phyloP scores from a whole-genome alignment of 1,284 basidiomycete genomes.

The Ceratobasidium sp. region DNA sequence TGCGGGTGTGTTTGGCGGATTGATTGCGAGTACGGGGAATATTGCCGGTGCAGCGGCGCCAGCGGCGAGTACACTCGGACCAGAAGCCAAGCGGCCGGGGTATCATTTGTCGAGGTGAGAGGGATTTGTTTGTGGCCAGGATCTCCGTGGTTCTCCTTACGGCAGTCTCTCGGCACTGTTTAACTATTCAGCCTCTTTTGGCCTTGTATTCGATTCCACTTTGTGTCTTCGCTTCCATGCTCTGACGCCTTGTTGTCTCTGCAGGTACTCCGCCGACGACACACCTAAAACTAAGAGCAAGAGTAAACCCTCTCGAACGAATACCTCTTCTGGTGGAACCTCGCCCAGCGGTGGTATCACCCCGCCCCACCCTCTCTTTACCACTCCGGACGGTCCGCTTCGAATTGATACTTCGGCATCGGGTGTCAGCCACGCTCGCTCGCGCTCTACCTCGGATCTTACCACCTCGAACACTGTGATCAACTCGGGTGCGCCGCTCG shows the following conservation, averaged over 20 bases:
- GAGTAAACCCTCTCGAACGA: slow-evolving; percentile 2
- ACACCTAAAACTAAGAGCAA: slow-evolving; percentile 31
- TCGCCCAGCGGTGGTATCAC: slow-evolving; percentile 26
- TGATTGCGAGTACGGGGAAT: slow-evolving; percentile 78
- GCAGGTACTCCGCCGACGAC: slow-evolving; percentile 53
- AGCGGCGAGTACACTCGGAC: slow-evolving; percentile 64
- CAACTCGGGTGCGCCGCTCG: slow-evolving; percentile 16
- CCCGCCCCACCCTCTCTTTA: slow-evolving; percentile 18
- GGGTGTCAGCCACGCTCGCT: not conserved
- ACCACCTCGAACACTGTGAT: slow-evolving; percentile 3
- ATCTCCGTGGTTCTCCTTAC: slow-evolving; percentile 29
- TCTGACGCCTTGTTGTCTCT: slow-evolving; percentile 47
- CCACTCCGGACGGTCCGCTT: not conserved
- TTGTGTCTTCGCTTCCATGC: too few species aligned
- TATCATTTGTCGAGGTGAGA: slow-evolving; percentile 71
- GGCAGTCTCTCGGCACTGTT: too few species aligned
- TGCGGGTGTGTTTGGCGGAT: slow-evolving; percentile 76
- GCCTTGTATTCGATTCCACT: too few species aligned
- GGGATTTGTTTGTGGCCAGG: slow-evolving; percentile 5
- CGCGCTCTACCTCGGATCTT: slow-evolving; percentile 12
- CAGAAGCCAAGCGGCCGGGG: slow-evolving; percentile 73
- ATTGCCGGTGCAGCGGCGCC: slow-evolving; percentile 70
- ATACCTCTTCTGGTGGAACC: slow-evolving; percentile 12
- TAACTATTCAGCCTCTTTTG: too few species aligned
- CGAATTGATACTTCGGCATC: not conserved